Evolutionary conservation across 2,329 filamentous ascomycete species (phyloP).

Genomic region (Blastomyces emzantsi): DNA sequence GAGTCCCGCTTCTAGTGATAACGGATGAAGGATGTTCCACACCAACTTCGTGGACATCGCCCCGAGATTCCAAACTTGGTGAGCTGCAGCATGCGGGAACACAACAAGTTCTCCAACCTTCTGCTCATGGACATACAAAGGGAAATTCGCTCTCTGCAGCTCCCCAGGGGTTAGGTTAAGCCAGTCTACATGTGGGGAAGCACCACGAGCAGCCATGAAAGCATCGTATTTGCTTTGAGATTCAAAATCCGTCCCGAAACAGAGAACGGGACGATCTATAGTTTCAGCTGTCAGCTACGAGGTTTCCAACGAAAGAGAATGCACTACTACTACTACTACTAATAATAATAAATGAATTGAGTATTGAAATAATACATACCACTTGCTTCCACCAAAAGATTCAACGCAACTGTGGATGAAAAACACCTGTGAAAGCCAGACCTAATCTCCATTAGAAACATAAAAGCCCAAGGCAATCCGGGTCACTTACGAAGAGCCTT

Average conservation of each 20-base stretch:
- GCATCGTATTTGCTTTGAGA: slow-evolving; percentile 28
- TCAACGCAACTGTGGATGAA: slow-evolving; percentile 30
- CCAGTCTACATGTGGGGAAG: slow-evolving; percentile 31
- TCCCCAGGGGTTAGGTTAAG: slow-evolving; percentile 24
- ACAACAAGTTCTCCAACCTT: slow-evolving; percentile 28
- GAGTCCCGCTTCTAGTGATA: slow-evolving; percentile 28
- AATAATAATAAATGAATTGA: background rate
- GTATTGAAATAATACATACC: slow-evolving; percentile 15
- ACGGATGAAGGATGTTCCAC: slow-evolving; percentile 31
- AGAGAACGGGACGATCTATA: slow-evolving; percentile 22
- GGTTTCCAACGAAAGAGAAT: background rate
- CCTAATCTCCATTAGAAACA: slow-evolving; percentile 15
- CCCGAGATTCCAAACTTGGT: slow-evolving; percentile 31
- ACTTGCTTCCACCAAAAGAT: slow-evolving; percentile 27
- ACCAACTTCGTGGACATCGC: slow-evolving; percentile 29
- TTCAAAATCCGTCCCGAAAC: slow-evolving; percentile 29
- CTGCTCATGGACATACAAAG: slow-evolving; percentile 29
- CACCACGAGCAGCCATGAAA: slow-evolving; percentile 27
- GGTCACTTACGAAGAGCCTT: slow-evolving; percentile 23
- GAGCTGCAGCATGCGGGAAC: slow-evolving; percentile 30
- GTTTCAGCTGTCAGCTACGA: slow-evolving; percentile 1
- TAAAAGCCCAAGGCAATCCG: background rate
- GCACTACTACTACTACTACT: no score
- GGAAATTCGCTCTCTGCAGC: slow-evolving; percentile 27
- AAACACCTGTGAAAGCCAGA: slow-evolving; percentile 32